Conservation (phyloP, 208 protist species). For the Histomonas meleagridis region DNA sequence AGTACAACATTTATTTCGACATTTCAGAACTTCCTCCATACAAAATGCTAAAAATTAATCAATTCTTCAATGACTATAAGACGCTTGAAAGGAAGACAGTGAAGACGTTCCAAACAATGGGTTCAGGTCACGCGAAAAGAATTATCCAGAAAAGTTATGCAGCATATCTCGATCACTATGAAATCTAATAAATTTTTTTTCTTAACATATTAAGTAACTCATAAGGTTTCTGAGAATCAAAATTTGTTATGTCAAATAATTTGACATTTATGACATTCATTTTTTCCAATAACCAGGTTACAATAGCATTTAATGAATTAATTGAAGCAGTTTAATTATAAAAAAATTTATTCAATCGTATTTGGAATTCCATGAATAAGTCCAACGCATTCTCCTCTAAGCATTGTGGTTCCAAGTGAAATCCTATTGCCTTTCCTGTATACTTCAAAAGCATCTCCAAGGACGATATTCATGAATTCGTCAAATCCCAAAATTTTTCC, state of each 20-base stretch:
- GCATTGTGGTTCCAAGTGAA: neutral
- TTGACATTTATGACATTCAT: too few relatives aligned
- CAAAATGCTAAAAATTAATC: slow-evolving; percentile 3
- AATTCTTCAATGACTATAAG: slow-evolving; percentile 32
- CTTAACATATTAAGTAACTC: too few relatives aligned
- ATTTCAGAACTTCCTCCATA: neutral
- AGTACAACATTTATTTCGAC: slow-evolving; percentile 23
- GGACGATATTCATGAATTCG: slow-evolving; percentile 32
- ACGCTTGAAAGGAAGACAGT: slow-evolving; percentile 15
- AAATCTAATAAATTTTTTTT: too few relatives aligned
- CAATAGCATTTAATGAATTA: too few relatives aligned
- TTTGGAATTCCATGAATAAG: neutral
- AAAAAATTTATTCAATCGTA: too few relatives aligned
- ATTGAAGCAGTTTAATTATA: too few relatives aligned
- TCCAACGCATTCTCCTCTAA: slow-evolving; percentile 19
- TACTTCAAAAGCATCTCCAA: neutral
- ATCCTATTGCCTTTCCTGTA: neutral
- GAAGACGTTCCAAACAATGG: neutral
- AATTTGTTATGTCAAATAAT: too few relatives aligned
- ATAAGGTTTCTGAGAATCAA: too few relatives aligned
- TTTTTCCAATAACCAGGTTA: too few relatives aligned
- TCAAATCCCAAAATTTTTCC: neutral
- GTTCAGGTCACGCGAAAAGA: neutral
- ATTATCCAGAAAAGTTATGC: neutral
- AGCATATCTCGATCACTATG: neutral